phyloP scores from a whole-genome alignment of 345 rosid genomes.

The Crucihimalaya himalaica region DNA sequence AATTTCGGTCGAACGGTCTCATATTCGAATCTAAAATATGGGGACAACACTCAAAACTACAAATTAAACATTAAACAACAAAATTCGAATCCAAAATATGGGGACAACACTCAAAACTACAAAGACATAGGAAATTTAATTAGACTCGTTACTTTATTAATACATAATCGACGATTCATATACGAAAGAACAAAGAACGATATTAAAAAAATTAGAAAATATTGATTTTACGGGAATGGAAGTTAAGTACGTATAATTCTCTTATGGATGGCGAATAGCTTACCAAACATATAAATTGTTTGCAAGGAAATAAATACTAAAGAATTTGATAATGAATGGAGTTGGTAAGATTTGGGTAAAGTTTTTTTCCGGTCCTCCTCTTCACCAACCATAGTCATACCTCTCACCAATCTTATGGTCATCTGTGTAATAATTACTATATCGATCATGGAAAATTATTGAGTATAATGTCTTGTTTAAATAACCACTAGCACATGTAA shows the following conservation, averaged over 20 bases:
- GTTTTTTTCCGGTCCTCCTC: slow-evolving; percentile 7
- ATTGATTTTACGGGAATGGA: not conserved
- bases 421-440: not conserved
- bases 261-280: slow-evolving; percentile 5
- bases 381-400: slow-evolving; percentile 22
- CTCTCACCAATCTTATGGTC: slow-evolving; percentile 26
- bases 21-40: not conserved
- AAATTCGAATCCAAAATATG: not conserved
- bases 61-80: not conserved
- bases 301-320: not conserved
- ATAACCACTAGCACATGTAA: too few species aligned
- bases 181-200: not conserved
- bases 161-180: not conserved
- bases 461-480: too few species aligned
- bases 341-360: slow-evolving; percentile 35
- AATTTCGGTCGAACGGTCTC: not conserved
- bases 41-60: not conserved
- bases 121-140: not conserved
- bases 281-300: slow-evolving; percentile 21
- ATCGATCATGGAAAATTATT: not conserved
- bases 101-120: not conserved
- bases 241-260: slow-evolving; percentile 21
- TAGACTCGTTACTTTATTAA: too few species aligned
- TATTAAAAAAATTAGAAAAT: not conserved
- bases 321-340: slow-evolving; percentile 22